phyloP scores from a whole-genome alignment of 2,329 filamentous ascomycete species.

The Cordyceps sp. region DNA sequence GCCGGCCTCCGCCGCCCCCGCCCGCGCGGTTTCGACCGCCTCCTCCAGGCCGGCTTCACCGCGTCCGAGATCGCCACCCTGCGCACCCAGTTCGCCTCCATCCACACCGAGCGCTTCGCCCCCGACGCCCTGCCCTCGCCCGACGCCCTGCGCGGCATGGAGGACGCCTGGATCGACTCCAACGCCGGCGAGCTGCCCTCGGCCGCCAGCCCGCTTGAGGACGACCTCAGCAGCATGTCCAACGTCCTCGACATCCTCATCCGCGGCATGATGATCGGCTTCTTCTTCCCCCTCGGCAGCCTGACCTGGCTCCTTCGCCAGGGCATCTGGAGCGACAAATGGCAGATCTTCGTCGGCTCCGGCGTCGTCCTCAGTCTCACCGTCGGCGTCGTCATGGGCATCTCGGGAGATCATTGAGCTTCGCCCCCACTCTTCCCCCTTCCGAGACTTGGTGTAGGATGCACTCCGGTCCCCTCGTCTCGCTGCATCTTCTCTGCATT shows the following conservation, averaged over 20 bases:
- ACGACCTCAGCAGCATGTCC: slow-evolving; percentile 32
- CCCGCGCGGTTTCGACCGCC: slow-evolving; percentile 67
- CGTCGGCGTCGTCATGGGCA: slow-evolving; percentile 49
- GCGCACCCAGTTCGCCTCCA: slow-evolving; percentile 73
- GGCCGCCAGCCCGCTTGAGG: slow-evolving; percentile 20
- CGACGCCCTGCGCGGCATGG: slow-evolving; percentile 56
- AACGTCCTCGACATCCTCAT: slow-evolving; percentile 70
- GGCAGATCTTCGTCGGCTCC: slow-evolving; percentile 73
- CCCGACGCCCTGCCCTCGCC: slow-evolving; percentile 80
- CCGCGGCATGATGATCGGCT: slow-evolving; percentile 77
- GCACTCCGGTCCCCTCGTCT: no score
- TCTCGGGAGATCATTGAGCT: slow-evolving; percentile 18
- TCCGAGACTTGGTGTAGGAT: neutral
- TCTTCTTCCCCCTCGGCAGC: slow-evolving; percentile 85
- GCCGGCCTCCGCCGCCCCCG: slow-evolving; percentile 12
- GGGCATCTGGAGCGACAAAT: slow-evolving; percentile 69
- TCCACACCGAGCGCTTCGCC: slow-evolving; percentile 67
- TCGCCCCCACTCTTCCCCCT: neutral
- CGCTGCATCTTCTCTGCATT: no score
- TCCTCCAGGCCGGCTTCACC: slow-evolving; percentile 69
- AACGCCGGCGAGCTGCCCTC: slow-evolving; percentile 26
- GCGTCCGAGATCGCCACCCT: slow-evolving; percentile 68
- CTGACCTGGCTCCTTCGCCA: slow-evolving; percentile 73
- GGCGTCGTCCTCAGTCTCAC: slow-evolving; percentile 66
- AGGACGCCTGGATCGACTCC: slow-evolving; percentile 82